These are phyloP conservation scores for Solanum pennellii DNA, from an alignment of 257 asterid genomes.

Conservation along the genomic window DNA sequence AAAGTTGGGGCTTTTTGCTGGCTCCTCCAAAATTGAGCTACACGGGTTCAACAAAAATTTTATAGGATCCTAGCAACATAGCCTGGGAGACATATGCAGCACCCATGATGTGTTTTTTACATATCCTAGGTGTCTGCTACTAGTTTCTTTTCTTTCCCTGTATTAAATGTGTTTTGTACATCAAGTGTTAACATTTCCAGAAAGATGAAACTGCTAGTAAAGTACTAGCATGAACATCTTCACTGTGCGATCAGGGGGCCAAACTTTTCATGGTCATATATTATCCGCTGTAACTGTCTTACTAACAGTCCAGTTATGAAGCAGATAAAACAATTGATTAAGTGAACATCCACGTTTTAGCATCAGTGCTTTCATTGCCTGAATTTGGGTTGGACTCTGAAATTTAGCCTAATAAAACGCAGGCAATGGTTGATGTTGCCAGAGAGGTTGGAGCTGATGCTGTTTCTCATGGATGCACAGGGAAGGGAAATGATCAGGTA, in stretches of 20 bases:
- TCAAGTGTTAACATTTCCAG: background rate
- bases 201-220: background rate
- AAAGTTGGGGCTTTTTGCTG: background rate
- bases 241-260: background rate
- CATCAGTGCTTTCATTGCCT: background rate
- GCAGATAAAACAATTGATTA: background rate
- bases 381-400: background rate
- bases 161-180: background rate
- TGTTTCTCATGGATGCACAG: slow-evolving; percentile 96
- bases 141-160: background rate
- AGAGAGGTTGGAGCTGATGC: slow-evolving; percentile 99
- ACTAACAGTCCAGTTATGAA: background rate
- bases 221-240: background rate
- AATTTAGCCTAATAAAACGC: slow-evolving; percentile 16
- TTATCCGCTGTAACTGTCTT: background rate
- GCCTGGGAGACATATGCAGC: background rate
- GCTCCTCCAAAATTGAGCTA: background rate
- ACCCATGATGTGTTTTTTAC: too few species aligned
- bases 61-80: background rate
- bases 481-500: slow-evolving; percentile 97
- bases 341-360: background rate
- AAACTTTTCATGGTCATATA: background rate
- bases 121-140: background rate
- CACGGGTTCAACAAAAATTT: background rate
- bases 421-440: slow-evolving; percentile 99